Evolutionary conservation across 2,329 filamentous ascomycete genomes (phyloP), one percentile per base, ranked within the genome.

Genomic region (Xylogone sp.): DNA sequence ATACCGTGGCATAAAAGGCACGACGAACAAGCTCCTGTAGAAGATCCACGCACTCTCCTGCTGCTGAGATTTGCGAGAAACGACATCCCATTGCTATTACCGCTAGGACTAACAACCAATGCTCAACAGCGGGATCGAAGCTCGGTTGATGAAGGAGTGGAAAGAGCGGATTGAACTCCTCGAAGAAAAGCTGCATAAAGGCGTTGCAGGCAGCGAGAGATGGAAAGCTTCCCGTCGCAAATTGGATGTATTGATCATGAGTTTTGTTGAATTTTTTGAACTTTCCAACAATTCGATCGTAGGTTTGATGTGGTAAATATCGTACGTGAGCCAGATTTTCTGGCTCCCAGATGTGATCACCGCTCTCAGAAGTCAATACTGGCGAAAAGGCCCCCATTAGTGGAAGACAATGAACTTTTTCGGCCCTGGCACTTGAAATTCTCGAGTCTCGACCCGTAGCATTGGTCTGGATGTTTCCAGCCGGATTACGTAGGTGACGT

Each of bases 171-270:
- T 45, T 19, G 21, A 45, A 45, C 13, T 45, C n/a, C 21, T 45
- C 43, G 21, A 45, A 45, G 21, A 20, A 45, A 22, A 45, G 43
- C 43, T 45, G 43, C 13, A 45, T 20, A 45, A 45, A 45, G 18
- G 43, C n/a, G 43, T 45, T 21, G 43, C n/a, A 22, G 21, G 21
- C 43, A 19, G 43, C 43, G 13, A 20, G 21, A 16, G 43, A 45
- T 3, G 43, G 43, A 45, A 45, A 45, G 13, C 8, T 45, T 19
- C n/a, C 21, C 10, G 19, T 45, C 21, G n/a, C 21, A 45, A 45
- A 22, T 22, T 45, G n/a, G 8, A 7, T 45, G 43, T 27, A 27
- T 10, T 27, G 24, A 27, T 27, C 24, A 45, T 45, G 21, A 16
- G 13, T 20, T 45, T 22, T 45, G 21, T 16, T 20, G 43, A 16